Percentiles rank a stretch among this genome's conserved stretches.
phyloP scores from a whole-genome alignment of 371 early-diverging fungal genomes.

The Vairimorpha apis region DNA sequence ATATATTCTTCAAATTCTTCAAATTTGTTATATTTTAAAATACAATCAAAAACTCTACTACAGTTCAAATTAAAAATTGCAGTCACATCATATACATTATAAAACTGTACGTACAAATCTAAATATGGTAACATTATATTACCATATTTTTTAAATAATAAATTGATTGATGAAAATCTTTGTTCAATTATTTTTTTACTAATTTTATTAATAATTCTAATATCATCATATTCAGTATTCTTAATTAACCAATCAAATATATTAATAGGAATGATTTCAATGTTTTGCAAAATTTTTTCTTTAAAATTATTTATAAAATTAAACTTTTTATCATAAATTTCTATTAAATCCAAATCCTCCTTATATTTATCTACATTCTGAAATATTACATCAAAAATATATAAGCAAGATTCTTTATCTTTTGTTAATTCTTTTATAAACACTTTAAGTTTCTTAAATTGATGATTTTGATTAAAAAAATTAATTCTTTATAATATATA shows the following conservation, averaged over 20 bases:
- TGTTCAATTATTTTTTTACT: constrained; percentile 11
- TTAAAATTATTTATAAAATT: constrained; percentile 8
- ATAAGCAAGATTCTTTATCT: neutral
- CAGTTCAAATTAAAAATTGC: too few relatives aligned
- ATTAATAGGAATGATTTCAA: neutral
- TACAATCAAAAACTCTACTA: too few relatives aligned
- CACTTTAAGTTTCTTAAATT: constrained; percentile 8
- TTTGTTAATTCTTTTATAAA: constrained; percentile 7
- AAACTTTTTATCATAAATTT: neutral
- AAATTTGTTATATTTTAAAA: too few relatives aligned
- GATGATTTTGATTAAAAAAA: constrained; percentile 3
- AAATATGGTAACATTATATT: constrained; percentile 26
- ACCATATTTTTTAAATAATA: constrained; percentile 23
- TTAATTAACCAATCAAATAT: constrained; percentile 20
- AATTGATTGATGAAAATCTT: constrained; percentile 6
- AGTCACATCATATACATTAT: too few relatives aligned
- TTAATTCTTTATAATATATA: neutral
- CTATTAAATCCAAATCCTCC: constrained; percentile 23
- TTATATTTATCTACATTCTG: constrained; percentile 3
- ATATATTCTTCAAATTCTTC: too few relatives aligned
- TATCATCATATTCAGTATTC: constrained; percentile 6
- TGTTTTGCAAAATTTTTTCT: constrained; percentile 2
- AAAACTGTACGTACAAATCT: too few relatives aligned
- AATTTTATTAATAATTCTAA: constrained; percentile 21
- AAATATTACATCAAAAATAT: constrained; percentile 19